A percentile compares a stretch with the other conserved stretches of the same genome.
Evolutionary conservation across 768 basidiomycete species (phyloP).

Genomic region (Russula compacta): DNA sequence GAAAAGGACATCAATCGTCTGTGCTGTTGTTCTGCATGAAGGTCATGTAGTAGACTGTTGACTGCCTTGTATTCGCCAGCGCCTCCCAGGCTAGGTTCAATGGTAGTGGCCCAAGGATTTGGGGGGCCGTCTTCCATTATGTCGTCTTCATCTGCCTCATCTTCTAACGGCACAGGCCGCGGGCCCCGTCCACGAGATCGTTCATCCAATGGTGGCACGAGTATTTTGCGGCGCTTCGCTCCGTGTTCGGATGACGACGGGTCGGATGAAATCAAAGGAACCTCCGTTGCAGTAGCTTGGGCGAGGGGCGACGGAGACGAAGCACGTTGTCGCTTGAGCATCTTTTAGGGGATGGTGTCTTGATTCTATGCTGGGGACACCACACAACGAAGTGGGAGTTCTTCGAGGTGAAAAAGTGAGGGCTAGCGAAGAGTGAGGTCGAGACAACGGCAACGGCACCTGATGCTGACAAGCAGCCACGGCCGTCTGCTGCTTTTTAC

Average conservation of each 20-base stretch:
- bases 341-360: neutral
- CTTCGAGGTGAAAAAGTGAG: neutral
- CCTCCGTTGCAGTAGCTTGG: conserved; percentile 12
- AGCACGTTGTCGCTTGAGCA: conserved; percentile 22
- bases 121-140: conserved; percentile 1
- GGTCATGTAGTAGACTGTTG: conserved; percentile 59
- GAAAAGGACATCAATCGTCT: conserved; percentile 37
- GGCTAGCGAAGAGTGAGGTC: too few relatives aligned
- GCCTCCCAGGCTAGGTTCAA: conserved; percentile 4
- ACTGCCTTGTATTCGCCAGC: conserved; percentile 44
- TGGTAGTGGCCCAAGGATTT: neutral
- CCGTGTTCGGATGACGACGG: conserved; percentile 28
- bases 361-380: neutral
- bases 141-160: conserved; percentile 28
- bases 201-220: conserved; percentile 48
- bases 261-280: conserved; percentile 12
- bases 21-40: conserved; percentile 62
- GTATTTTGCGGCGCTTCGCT: conserved; percentile 45
- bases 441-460: neutral
- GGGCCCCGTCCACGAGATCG: conserved; percentile 37
- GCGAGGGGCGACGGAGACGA: conserved; percentile 12
- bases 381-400: neutral
- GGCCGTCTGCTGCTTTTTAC: too few relatives aligned
- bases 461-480: neutral
- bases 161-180: neutral